Percentiles rank a stretch among this genome's conserved stretches.
phyloP scores from a whole-genome alignment of 805 yeast genomes.

The Wickerhamiella nectarea region DNA sequence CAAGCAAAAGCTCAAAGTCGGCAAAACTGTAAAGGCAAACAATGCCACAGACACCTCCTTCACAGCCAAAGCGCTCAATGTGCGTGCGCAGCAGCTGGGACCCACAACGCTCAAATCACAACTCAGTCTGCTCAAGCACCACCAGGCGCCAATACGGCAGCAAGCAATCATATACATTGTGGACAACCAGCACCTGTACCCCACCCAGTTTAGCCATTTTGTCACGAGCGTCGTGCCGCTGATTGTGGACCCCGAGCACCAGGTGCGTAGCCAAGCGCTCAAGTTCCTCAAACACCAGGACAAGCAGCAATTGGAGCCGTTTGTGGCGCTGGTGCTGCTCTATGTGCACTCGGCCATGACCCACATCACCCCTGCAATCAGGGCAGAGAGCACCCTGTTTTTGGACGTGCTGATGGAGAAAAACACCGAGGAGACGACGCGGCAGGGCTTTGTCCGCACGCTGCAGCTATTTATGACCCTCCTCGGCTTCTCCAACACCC shows the following conservation, averaged over 20 bases:
- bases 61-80: conserved; percentile 45
- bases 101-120: conserved; percentile 8
- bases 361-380: conserved; percentile 63
- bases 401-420: conserved; percentile 43
- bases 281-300: conserved; percentile 26
- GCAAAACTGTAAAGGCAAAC: conserved; percentile 60
- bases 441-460: conserved; percentile 18
- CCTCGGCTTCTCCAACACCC: conserved; percentile 34
- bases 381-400: conserved; percentile 62
- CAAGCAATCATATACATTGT: conserved; percentile 19
- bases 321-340: conserved; percentile 32
- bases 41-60: conserved; percentile 81
- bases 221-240: conserved; percentile 47
- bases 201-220: conserved; percentile 11
- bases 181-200: conserved; percentile 14
- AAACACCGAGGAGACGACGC: conserved; percentile 32
- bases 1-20: conserved; percentile 74
- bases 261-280: conserved; percentile 49
- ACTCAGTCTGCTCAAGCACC: conserved; percentile 18
- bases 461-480: conserved; percentile 54
- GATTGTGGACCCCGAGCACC: conserved; percentile 48
- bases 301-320: conserved; percentile 26
- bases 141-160: conserved; percentile 18
- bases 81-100: conserved; percentile 33
- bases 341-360: conserved; percentile 88